These are phyloP conservation scores for Ormosia emarginata DNA, from an alignment of 306 rosid genomes.

Conservation along the genomic window DNA sequence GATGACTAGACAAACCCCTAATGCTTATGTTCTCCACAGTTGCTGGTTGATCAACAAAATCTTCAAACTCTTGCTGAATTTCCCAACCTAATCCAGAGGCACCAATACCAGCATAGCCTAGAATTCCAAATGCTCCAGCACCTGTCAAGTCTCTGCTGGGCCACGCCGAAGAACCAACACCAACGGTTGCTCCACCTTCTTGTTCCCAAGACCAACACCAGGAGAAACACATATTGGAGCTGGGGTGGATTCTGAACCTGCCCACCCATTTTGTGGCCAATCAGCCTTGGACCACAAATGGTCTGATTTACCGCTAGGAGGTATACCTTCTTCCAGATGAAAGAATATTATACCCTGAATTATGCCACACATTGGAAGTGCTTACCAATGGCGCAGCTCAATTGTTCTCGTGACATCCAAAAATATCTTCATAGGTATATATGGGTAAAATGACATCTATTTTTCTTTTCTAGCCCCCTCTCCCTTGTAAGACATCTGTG, in stretches of 20 bases:
- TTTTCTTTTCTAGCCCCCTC: neutral
- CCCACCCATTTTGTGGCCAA: conserved; percentile 98
- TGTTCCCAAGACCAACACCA: conserved; percentile 79
- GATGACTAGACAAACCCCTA: conserved; percentile 82
- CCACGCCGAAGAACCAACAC: conserved; percentile 56
- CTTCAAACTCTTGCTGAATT: conserved; percentile 77
- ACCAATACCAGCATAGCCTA: conserved; percentile 63
- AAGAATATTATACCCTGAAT: conserved; percentile 84
- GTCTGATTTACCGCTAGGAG: conserved; percentile 43
- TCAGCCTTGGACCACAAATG: conserved; percentile 80
- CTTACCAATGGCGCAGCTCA: neutral
- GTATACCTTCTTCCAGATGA: conserved; percentile 50
- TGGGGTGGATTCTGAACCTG: conserved; percentile 79
- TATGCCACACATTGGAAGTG: neutral
- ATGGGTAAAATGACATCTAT: neutral
- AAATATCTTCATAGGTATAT: too few relatives aligned
- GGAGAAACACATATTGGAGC: conserved; percentile 81
- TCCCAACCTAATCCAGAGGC: conserved; percentile 92
- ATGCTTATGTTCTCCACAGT: conserved; percentile 67
- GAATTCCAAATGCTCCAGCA: conserved; percentile 66
- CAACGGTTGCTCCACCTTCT: conserved; percentile 87
- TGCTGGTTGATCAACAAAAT: conserved; percentile 74
- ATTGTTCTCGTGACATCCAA: too few relatives aligned
- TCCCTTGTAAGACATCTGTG: neutral
- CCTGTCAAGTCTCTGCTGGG: conserved; percentile 68